These are phyloP conservation scores for Firmiana major DNA, from an alignment of 345 rosid genomes.

Conservation along the genomic window DNA sequence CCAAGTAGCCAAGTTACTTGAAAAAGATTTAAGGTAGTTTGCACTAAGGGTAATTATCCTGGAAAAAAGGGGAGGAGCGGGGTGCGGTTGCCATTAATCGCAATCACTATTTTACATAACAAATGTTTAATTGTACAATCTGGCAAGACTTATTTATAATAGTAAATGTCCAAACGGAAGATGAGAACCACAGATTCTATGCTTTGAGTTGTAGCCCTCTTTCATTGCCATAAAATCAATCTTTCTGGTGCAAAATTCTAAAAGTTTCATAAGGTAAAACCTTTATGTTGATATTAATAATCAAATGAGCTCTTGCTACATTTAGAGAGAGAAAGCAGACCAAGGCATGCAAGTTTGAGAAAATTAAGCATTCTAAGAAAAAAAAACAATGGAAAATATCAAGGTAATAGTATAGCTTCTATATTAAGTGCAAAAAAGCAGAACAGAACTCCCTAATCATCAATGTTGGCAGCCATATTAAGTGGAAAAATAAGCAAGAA, in stretches of 20 bases:
- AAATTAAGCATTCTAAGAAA: neutral
- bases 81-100: too few species aligned
- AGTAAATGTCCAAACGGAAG: neutral
- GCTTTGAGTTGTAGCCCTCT: neutral
- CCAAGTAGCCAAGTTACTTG: neutral
- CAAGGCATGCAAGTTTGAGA: neutral
- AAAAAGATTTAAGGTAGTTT: neutral
- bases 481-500: neutral
- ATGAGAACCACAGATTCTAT: neutral
- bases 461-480: neutral
- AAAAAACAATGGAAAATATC: neutral
- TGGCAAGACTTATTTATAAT: neutral
- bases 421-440: neutral
- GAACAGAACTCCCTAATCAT: neutral
- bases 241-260: neutral
- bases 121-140: neutral
- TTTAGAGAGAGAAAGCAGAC: neutral
- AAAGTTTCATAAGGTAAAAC: neutral
- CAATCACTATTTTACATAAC: neutral
- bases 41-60: neutral
- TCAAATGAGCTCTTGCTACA: neutral
- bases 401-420: neutral
- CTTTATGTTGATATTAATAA: neutral
- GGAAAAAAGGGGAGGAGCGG: neutral
- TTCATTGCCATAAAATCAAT: slow-evolving; percentile 10